phyloP scores from a whole-genome alignment of 305 asterid genomes.

The Galium porrigens region DNA sequence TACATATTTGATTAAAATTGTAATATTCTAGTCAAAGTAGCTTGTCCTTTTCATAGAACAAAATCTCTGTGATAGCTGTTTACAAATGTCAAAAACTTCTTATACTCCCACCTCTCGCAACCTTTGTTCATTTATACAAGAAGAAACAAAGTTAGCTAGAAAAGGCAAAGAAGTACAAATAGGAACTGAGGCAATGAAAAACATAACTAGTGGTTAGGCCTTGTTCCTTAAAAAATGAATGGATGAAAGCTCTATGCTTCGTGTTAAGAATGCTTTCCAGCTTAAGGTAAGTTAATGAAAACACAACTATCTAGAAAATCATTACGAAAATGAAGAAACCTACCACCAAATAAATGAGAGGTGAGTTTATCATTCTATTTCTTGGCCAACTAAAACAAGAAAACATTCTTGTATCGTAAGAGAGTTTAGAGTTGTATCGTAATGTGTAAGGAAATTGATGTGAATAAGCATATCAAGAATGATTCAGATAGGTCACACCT shows the following conservation, averaged over 20 bases:
- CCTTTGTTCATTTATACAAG: background rate
- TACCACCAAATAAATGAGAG: background rate
- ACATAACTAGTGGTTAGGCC: background rate
- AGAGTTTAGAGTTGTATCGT: background rate
- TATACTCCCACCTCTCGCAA: background rate
- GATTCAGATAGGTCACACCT: background rate
- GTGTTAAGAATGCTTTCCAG: background rate
- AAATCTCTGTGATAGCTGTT: background rate
- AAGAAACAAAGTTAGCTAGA: background rate
- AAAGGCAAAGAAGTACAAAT: slow-evolving; percentile 5
- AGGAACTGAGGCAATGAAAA: background rate
- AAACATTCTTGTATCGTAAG: no score
- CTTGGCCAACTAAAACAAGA: background rate
- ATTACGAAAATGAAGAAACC: background rate
- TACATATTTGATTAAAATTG: background rate
- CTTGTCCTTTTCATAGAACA: background rate
- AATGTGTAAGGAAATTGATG: background rate
- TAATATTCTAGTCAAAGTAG: background rate
- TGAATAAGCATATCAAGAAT: background rate
- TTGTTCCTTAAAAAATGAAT: background rate
- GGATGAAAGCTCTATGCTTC: background rate
- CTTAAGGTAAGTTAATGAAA: background rate
- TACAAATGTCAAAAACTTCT: background rate
- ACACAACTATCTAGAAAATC: background rate
- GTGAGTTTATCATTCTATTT: background rate